Conservation (phyloP, 352 stramenopile genomes). For the Phytophthora foliorum region DNA sequence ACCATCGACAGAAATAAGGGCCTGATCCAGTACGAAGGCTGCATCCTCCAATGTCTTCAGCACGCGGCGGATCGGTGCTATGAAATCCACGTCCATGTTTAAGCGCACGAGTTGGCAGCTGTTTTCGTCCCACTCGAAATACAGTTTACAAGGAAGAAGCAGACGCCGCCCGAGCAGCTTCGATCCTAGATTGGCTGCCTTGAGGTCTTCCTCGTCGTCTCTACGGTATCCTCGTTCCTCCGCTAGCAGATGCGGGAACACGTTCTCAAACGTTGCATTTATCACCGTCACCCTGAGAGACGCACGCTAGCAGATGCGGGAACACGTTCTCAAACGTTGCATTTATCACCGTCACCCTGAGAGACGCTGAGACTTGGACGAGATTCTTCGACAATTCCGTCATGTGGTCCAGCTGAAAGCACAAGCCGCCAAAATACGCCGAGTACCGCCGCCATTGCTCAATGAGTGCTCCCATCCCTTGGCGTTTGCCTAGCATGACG, state of each 20-base stretch:
- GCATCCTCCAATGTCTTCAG: too few species aligned
- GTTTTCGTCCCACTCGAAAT: not conserved
- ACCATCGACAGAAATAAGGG: too few species aligned
- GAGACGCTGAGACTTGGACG: not conserved
- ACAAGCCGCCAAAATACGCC: too few species aligned
- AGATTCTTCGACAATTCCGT: not conserved
- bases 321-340: slow-evolving; percentile 11
- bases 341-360: not conserved
- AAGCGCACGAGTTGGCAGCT: not conserved
- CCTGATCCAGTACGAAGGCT: too few species aligned
- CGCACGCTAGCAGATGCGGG: slow-evolving; percentile 2
- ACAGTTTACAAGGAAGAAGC: not conserved
- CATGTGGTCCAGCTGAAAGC: too few species aligned
- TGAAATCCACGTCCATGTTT: not conserved
- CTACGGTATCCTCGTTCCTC: slow-evolving; percentile 1
- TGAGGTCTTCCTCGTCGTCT: too few species aligned
- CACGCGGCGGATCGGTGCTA: not conserved
- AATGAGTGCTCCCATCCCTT: slow-evolving; percentile 16
- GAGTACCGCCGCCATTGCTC: too few species aligned
- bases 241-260: slow-evolving; percentile 13
- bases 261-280: slow-evolving; percentile 1
- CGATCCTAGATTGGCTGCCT: too few species aligned
- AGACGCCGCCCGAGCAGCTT: too few species aligned
- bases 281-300: not conserved
- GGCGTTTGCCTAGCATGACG: slow-evolving; percentile 16